A percentile compares a stretch with the other conserved stretches of the same genome.
phyloP scores from a whole-genome alignment of 768 basidiomycete species.

The Ephemerocybe angulata region DNA sequence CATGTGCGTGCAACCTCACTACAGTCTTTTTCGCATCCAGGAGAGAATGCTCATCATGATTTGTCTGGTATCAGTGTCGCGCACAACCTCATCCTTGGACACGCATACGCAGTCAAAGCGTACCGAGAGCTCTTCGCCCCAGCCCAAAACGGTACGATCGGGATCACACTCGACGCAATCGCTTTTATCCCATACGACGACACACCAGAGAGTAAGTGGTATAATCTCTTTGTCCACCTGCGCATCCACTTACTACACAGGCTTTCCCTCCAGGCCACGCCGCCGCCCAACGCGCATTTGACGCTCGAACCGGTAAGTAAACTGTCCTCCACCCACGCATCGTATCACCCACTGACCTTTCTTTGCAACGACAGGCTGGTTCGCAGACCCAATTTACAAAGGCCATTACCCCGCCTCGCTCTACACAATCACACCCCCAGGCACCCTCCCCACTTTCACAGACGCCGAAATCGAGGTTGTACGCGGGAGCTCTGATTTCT shows the following conservation, averaged over 20 bases:
- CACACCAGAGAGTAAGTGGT: constrained; percentile 52
- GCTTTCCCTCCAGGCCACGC: constrained; percentile 42
- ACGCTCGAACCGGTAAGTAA: constrained; percentile 55
- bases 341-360: not conserved
- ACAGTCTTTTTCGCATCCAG: constrained; percentile 3
- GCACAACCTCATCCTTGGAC: constrained; percentile 66
- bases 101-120: constrained; percentile 59
- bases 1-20: constrained; percentile 41
- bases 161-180: constrained; percentile 68
- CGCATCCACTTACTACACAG: not conserved
- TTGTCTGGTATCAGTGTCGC: constrained; percentile 43
- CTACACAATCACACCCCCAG: constrained; percentile 32
- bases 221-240: not conserved
- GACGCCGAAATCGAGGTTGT: constrained; percentile 52
- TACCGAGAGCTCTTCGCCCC: constrained; percentile 59
- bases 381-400: constrained; percentile 62
- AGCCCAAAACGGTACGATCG: constrained; percentile 56
- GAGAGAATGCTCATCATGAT: constrained; percentile 1
- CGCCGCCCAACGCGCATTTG: constrained; percentile 61
- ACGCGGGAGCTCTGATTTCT: constrained; percentile 63
- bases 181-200: constrained; percentile 68
- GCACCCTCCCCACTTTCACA: constrained; percentile 35
- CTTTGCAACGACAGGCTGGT: constrained; percentile 16
- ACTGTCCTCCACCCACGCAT: not conserved
- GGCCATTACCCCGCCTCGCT: constrained; percentile 60